Base-by-base conservation (phyloP, 257 asterid species). In the Oldenlandia corymbosa region DNA sequence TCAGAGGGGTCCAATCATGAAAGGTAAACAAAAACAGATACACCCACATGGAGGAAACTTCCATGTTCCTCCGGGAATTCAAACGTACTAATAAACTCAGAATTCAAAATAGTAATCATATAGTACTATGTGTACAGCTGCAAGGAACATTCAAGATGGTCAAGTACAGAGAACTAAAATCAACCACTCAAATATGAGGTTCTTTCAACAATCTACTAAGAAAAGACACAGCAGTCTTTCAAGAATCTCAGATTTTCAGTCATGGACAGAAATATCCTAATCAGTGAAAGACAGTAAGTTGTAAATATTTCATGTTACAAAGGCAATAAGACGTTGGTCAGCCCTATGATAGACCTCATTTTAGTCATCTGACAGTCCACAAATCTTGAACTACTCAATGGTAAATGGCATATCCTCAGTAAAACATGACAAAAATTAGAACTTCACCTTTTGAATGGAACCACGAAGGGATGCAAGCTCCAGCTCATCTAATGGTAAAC, bases 401-500 rank as follows among this genome's bases (percentile, higher is more conserved):
- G n/a, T n/a, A n/a, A n/a, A n/a, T 55, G 42, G 28, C 61, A 56
- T 30, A 0, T 1, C 27, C 23, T 17, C 21, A 27, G 14, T 16
- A 26, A 27, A 28, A 57, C 32, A 54, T 58, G 45, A 43, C 26
- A 24, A 7, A n/a, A 26, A 27, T 64, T n/a, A n/a, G n/a, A n/a
- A 54, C 32, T 42, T 82, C 84, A 93, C 99, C 81, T 90, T 85
- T 79, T 91, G 91, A 65, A 93, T 80, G 52, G 86, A 86, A 75
- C 99, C 99, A 30, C 99, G 95, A 59, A 93, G 94, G 55, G 99
- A 93, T 72, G 97, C 96, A 52, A 93, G 87, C 91, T 93, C 99
- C 79, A 93, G 88, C 68, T 90, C 99, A 80, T 93, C 99, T 76
- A 93, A 75, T 62, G 97, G 99, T 72, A 93, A 83, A 84, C 87